phyloP scores from a whole-genome alignment of 768 basidiomycete genomes.

The Macrolepiota fuliginosa region DNA sequence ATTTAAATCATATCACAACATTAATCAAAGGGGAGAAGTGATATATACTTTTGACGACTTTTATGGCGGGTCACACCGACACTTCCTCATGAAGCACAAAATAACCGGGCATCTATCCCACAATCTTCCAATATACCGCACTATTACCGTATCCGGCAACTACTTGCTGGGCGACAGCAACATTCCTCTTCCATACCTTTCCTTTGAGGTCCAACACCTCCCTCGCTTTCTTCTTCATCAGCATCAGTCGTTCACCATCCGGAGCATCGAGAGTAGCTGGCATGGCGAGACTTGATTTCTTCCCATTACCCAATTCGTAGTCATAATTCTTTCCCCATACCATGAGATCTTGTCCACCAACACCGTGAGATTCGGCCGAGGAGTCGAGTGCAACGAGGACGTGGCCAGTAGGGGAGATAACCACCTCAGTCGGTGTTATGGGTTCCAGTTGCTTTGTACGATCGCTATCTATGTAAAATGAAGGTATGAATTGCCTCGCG shows the following conservation, averaged over 20 bases:
- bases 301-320: constrained; percentile 76
- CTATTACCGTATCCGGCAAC: constrained; percentile 63
- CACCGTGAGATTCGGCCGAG: constrained; percentile 39
- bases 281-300: constrained; percentile 52
- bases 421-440: constrained; percentile 59
- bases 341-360: constrained; percentile 63
- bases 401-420: constrained; percentile 75
- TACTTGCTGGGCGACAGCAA: constrained; percentile 63
- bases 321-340: constrained; percentile 75
- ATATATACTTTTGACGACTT: not conserved
- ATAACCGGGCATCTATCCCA: not conserved
- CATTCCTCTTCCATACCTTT: constrained; percentile 54
- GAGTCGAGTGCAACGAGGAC: constrained; percentile 74
- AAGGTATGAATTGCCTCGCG: constrained; percentile 6
- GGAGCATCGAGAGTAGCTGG: constrained; percentile 50
- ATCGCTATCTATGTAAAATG: constrained; percentile 57
- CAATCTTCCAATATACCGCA: constrained; percentile 69
- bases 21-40: not conserved
- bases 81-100: not conserved
- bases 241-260: constrained; percentile 58
- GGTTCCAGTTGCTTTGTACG: constrained; percentile 54
- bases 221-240: constrained; percentile 46
- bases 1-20: not conserved
- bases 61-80: not conserved
- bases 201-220: constrained; percentile 60